phyloP scores from a whole-genome alignment of 1,284 basidiomycete species.

The Cutaneotrichosporon sp. region DNA sequence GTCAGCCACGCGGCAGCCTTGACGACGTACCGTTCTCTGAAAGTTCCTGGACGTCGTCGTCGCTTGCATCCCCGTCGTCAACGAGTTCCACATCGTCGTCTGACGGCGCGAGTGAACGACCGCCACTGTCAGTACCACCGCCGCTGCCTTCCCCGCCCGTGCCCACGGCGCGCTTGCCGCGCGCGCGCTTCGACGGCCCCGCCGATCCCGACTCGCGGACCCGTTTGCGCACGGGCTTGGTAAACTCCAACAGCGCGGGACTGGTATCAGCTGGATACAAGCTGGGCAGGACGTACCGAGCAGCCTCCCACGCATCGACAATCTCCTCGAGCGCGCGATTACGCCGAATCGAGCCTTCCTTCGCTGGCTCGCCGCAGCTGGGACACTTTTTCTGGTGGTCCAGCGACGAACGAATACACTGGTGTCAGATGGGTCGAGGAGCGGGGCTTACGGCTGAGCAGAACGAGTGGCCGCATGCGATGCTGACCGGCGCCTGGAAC shows the following conservation, averaged over 20 bases:
- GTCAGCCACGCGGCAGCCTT: not conserved
- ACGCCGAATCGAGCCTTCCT: slow-evolving; percentile 37
- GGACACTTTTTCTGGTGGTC: slow-evolving; percentile 34
- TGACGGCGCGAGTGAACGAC: no score
- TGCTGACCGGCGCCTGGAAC: slow-evolving; percentile 38
- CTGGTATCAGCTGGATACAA: slow-evolving; percentile 13
- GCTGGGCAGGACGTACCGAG: slow-evolving; percentile 23
- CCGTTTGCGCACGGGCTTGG: slow-evolving; percentile 9
- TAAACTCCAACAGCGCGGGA: slow-evolving; percentile 10
- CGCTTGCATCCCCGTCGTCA: slow-evolving; percentile 4
- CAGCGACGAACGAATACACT: slow-evolving; percentile 42
- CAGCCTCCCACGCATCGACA: slow-evolving; percentile 40
- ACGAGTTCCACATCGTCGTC: slow-evolving; percentile 12
- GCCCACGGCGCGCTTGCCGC: not conserved
- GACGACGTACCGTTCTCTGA: slow-evolving; percentile 32
- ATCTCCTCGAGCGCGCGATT: slow-evolving; percentile 45
- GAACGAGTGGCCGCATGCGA: slow-evolving; percentile 46
- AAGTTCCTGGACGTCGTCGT: slow-evolving; percentile 25
- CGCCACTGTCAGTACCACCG: not conserved
- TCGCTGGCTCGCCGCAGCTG: slow-evolving; percentile 31
- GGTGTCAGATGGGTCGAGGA: not conserved
- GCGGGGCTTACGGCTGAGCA: slow-evolving; percentile 40
- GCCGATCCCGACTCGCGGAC: not conserved
- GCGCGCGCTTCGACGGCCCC: slow-evolving; percentile 6
- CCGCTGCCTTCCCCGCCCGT: not conserved